Conservation (phyloP, 1,139 yeast genomes). For the Blastobotrys aristatus region DNA sequence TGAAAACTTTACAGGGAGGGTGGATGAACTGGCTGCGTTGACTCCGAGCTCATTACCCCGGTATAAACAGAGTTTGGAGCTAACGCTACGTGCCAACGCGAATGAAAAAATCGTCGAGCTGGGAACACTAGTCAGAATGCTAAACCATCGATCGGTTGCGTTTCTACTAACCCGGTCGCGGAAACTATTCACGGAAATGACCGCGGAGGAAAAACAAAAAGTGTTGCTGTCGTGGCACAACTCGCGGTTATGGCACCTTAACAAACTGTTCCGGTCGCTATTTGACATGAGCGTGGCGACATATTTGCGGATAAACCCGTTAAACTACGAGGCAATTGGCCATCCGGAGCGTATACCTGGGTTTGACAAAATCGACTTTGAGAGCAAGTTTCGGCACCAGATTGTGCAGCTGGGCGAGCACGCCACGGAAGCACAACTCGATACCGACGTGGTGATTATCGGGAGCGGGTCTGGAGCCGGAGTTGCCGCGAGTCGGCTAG, state of each 20-base stretch:
- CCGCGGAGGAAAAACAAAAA: constrained; percentile 17
- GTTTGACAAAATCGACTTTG: constrained; percentile 11
- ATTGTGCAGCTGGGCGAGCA: constrained; percentile 20
- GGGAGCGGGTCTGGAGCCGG: constrained; percentile 62
- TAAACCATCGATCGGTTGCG: constrained; percentile 26
- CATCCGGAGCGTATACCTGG: constrained; percentile 24
- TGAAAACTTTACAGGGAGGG: constrained; percentile 11
- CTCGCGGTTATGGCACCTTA: constrained; percentile 21
- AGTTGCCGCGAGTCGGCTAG: constrained; percentile 49
- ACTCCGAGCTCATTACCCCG: constrained; percentile 29
- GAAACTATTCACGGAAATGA: constrained; percentile 27
- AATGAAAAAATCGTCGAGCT: constrained; percentile 17
- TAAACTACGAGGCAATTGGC: constrained; percentile 22
- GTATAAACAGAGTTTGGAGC: constrained; percentile 14
- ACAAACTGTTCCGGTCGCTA: constrained; percentile 23
- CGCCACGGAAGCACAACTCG: constrained; percentile 20
- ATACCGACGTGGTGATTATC: constrained; percentile 43
- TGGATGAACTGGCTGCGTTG: constrained; percentile 20
- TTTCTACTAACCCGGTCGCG: constrained; percentile 24
- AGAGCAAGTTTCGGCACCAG: constrained; percentile 12
- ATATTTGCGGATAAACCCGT: constrained; percentile 16
- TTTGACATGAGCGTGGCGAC: constrained; percentile 14
- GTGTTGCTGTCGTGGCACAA: constrained; percentile 22
- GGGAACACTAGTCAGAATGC: constrained; percentile 19
- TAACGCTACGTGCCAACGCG: constrained; percentile 14